Evolutionary conservation across 257 asterid species (phyloP), one percentile per base, ranked within the genome.

Genomic region (Solanum sitiens): DNA sequence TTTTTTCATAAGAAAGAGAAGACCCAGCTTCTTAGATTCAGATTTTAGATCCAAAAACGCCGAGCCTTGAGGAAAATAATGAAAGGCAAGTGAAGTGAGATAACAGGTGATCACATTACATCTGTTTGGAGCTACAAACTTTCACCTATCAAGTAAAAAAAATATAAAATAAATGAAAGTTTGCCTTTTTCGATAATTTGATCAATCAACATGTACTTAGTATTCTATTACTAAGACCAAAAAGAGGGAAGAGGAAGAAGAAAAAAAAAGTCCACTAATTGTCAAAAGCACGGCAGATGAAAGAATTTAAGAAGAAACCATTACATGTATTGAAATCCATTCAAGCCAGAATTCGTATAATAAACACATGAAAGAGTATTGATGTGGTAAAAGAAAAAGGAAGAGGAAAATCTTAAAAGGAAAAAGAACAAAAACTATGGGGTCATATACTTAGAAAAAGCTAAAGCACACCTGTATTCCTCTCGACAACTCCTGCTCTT

Each of bases 381-480:
- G 85, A 33, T 30, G 85, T 80, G 44, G 85, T 47, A 30, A 80
- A 80, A 40, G 85, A 10, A 80, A 45, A 45, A 9, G 65, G 42
- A 45, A 27, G 67, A 16, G 27, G 85, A 40, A 27, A 63, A 67
- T 47, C 67, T 37, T 63, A 42, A 61, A 40, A 85, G 73, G 11
- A 47, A 74, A 25, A 13, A 10, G 86, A 87, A 71, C 71, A 86
- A 85, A 21, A 53, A 53, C 61, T 71, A 16, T 27, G 56, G 18
- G 85, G n/a, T 50, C 68, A 27, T 27, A 80, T 80, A 47, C 27
- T 30, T 80, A 16, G 85, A 11, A 47, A 86, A 40, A 83, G 86
- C 75, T 59, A 32, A 75, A 67, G 85, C 88, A 95, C 98, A 95
- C 99, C 98, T 97, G 98, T 84, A 95, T 95, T 90, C 98, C 98